These are phyloP conservation scores for Penicillium paxilli DNA, from an alignment of 495 filamentous ascomycete species.

Conservation along the genomic window DNA sequence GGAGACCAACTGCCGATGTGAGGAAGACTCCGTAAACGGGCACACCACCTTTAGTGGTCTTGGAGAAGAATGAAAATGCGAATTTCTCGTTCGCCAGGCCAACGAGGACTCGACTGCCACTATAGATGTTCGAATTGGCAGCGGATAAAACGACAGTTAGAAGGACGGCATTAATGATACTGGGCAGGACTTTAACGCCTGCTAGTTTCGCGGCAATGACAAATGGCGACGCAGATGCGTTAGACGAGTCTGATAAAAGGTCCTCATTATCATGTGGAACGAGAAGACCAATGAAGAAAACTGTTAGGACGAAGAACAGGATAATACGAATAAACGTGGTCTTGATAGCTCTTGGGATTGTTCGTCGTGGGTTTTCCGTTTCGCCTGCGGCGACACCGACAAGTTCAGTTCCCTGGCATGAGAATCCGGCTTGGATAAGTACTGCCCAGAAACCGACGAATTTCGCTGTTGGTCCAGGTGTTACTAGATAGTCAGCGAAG, in stretches of 20 bases:
- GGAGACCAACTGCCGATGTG: constrained; percentile 42
- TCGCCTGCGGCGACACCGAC: constrained; percentile 66
- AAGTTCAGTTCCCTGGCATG: constrained; percentile 65
- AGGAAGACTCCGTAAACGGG: constrained; percentile 39
- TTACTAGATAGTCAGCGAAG: constrained; percentile 58
- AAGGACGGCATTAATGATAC: constrained; percentile 71
- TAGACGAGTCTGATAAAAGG: constrained; percentile 26
- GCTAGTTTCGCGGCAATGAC: constrained; percentile 58
- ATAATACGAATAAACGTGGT: constrained; percentile 69
- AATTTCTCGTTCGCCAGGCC: constrained; percentile 54
- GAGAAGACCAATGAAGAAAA: constrained; percentile 66
- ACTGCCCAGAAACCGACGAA: constrained; percentile 37
- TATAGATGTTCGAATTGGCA: constrained; percentile 73
- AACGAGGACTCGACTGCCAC: constrained; percentile 56
- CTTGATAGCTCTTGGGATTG: constrained; percentile 62
- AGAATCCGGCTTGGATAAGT: constrained; percentile 53
- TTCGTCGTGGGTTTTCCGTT: constrained; percentile 59
- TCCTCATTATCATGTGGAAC: constrained; percentile 46
- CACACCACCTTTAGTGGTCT: constrained; percentile 37
- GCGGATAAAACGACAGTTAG: constrained; percentile 62
- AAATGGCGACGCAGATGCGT: constrained; percentile 44
- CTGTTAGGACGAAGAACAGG: constrained; percentile 62
- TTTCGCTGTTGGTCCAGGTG: constrained; percentile 55
- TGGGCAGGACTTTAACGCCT: constrained; percentile 58
- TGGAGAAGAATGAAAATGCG: constrained; percentile 49